These are phyloP conservation scores for Fraxinus pennsylvanica DNA, from an alignment of 257 asterid species.

Conservation along the genomic window DNA sequence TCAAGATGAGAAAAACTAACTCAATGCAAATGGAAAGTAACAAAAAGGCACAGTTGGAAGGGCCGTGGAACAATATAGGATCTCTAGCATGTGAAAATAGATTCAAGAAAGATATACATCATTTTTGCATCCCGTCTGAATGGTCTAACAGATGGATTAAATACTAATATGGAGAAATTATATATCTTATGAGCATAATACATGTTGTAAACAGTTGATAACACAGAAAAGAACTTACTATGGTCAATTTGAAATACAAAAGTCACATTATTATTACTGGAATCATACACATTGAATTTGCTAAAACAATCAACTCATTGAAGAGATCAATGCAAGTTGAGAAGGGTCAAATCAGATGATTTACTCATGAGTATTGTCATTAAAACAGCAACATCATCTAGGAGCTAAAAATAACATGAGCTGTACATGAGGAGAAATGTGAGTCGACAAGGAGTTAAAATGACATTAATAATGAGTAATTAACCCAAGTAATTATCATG, in stretches of 20 bases:
- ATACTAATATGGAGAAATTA: constrained; percentile 12
- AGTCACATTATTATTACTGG: background rate
- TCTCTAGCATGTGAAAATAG: background rate
- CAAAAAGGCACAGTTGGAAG: background rate
- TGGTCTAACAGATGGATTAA: background rate
- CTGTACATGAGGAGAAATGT: background rate
- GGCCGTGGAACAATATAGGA: background rate
- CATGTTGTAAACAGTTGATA: background rate
- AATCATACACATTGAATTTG: background rate
- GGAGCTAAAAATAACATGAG: background rate
- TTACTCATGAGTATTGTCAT: background rate
- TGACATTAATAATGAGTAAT: background rate
- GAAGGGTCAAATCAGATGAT: background rate
- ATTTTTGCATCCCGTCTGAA: background rate
- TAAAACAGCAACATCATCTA: background rate
- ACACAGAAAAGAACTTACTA: background rate
- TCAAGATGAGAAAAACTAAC: constrained; percentile 23
- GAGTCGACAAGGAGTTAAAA: background rate
- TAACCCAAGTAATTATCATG: background rate
- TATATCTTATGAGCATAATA: background rate
- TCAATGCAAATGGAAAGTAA: constrained; percentile 22
- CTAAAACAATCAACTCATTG: constrained; percentile 1
- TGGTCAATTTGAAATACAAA: constrained; percentile 1
- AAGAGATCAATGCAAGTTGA: background rate
- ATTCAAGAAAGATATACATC: constrained; percentile 5